A percentile compares a stretch with the other conserved stretches of the same genome.
These are phyloP conservation scores for Leishmania tarentolae DNA, from an alignment of 208 protist species.

Conservation along the genomic window DNA sequence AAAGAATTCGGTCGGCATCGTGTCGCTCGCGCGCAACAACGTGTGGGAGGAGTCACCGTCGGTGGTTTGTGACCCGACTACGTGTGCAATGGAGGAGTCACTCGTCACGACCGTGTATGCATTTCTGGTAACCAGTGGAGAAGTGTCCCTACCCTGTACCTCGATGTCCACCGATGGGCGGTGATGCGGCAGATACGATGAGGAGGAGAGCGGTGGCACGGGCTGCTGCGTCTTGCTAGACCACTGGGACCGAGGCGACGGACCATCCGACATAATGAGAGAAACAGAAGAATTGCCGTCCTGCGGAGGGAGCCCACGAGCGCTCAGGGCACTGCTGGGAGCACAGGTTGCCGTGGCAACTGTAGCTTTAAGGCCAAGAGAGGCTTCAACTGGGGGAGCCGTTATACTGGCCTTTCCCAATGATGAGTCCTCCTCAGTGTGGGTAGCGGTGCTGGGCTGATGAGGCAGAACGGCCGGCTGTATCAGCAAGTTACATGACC, in stretches of 20 bases:
- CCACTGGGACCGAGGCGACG: constrained; percentile 16
- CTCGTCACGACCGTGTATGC: neutral
- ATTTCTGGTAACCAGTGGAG: neutral
- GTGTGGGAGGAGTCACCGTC: neutral
- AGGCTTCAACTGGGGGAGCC: neutral
- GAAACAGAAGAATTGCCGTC: constrained; percentile 14
- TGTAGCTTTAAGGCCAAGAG: neutral
- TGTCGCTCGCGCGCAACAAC: neutral
- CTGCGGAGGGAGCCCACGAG: neutral
- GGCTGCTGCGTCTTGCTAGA: constrained; percentile 20
- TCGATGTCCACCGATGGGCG: neutral
- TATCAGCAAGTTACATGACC: neutral
- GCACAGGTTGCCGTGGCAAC: neutral
- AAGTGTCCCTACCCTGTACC: neutral
- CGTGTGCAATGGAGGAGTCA: neutral
- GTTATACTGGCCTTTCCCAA: neutral
- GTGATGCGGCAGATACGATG: neutral
- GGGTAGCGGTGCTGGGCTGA: constrained; percentile 7
- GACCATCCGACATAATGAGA: constrained; percentile 12
- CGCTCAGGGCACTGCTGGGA: neutral
- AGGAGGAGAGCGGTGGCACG: neutral
- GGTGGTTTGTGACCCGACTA: neutral
- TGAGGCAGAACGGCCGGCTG: neutral
- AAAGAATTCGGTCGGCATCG: neutral
- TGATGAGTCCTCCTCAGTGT: neutral